Base-by-base conservation (phyloP, 2,329 filamentous ascomycete species). In the Aureobasidium sp. region DNA sequence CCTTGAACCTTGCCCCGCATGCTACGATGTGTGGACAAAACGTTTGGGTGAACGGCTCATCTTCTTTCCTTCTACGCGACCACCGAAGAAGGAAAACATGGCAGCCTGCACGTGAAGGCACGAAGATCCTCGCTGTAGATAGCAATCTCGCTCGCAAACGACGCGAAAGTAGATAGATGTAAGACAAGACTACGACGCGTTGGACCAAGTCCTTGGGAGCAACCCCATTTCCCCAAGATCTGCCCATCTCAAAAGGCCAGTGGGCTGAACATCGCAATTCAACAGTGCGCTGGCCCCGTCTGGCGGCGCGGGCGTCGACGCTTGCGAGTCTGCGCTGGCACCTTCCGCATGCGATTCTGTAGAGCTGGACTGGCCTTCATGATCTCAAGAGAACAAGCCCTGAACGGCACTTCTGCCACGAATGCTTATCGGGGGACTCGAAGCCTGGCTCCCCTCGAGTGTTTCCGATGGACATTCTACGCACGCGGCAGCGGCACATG, bases 221-320 rank as follows among this genome's bases (percentile, higher is more conserved):
- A 57, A 26, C 53, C 20, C 53, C 53, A 46, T 57, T 46, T 57
- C 53, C 41, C 53, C 53, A 46, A 44, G 41, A 26, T 57, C 17
- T 41, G n/a, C 39, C 41, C 17, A 23, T 34, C n/a, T 34, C 53
- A 8, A 17, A 46, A 29, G n/a, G 26, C n/a, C 12, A 46, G 39
- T 44, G 37, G 39, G 39, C 39, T 44, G 53, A 57, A 58, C 32
- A 48, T 58, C 55, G 20, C 55, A 58, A 58, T 58, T 58, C 55
- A 48, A 58, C 29, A 29, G 8, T 20, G 41, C 32, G 42, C 42
- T 27, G 6, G 27, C 8, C 29, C 20, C 53, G 10, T 9, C 20
- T 26, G 8, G 39, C 53, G 23, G 51, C 51, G 26, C 26, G 50
- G 34, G 27, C 41, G 53, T 17, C 29, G 20, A 55, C 47, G 47